These are phyloP conservation scores for Marsdenia floribunda DNA, from an alignment of 257 asterid species.

Conservation along the genomic window DNA sequence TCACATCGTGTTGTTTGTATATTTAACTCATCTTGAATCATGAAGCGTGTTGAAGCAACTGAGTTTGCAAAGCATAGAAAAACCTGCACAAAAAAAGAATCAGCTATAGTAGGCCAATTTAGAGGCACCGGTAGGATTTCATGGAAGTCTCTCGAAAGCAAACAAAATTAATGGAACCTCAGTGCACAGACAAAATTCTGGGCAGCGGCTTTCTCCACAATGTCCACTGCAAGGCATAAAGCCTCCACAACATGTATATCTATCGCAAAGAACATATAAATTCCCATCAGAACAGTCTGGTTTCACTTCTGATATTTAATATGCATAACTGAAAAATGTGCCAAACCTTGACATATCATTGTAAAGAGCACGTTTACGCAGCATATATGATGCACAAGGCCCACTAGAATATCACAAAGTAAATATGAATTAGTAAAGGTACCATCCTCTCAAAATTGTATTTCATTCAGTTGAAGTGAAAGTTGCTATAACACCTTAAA, in stretches of 20 bases:
- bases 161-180: slow-evolving; percentile 24
- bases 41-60: slow-evolving; percentile 42
- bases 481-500: not conserved
- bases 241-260: slow-evolving; percentile 42
- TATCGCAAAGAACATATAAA: slow-evolving; percentile 4
- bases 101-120: not conserved
- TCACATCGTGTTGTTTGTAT: slow-evolving; percentile 40
- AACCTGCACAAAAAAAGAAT: slow-evolving; percentile 19
- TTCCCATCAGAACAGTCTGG: not conserved
- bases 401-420: slow-evolving; percentile 24
- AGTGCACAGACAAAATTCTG: slow-evolving; percentile 39
- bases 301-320: not conserved
- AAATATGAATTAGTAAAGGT: not conserved
- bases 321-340: not conserved
- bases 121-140: not conserved
- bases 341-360: slow-evolving; percentile 37
- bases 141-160: not conserved
- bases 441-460: not conserved
- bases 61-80: slow-evolving; percentile 36
- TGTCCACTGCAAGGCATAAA: slow-evolving; percentile 43
- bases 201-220: slow-evolving; percentile 39
- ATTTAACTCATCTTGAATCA: slow-evolving; percentile 47
- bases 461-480: not conserved
- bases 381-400: slow-evolving; percentile 36
- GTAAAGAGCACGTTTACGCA: slow-evolving; percentile 42